Evolutionary conservation across 2,329 filamentous ascomycete genomes (phyloP).

Genomic region (Trichoderma aggressivum): DNA sequence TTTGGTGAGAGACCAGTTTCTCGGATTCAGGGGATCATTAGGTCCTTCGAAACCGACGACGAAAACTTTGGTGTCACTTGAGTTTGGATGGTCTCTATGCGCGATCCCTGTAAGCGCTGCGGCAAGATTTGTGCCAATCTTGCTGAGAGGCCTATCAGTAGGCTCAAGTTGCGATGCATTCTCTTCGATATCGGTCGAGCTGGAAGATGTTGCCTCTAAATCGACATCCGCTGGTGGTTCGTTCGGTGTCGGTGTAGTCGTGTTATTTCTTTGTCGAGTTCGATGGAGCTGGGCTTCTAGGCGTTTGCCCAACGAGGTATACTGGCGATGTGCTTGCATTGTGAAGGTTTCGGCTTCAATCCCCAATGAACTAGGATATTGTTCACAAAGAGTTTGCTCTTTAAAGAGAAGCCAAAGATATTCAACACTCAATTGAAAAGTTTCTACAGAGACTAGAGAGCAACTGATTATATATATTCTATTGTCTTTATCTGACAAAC

Average conservation of each 20-base stretch:
- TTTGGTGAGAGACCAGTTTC: not conserved
- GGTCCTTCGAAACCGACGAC: slow-evolving; percentile 2
- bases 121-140: not conserved
- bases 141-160: not conserved
- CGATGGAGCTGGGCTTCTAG: slow-evolving; percentile 1
- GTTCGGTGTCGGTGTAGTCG: not conserved
- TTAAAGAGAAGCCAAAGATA: not conserved
- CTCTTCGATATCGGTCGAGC: not conserved
- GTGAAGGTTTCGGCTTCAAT: not conserved
- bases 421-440: not conserved
- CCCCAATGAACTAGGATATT: not conserved
- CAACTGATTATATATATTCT: not conserved
- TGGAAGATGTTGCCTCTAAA: not conserved
- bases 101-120: not conserved
- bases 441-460: not conserved
- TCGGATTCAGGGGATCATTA: not conserved
- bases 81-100: not conserved
- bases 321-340: slow-evolving; percentile 3
- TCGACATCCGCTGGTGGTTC: not conserved
- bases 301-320: not conserved
- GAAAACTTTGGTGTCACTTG: not conserved
- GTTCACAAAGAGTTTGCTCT: not conserved
- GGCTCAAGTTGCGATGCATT: not conserved
- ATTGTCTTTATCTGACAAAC: not conserved
- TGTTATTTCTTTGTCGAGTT: not conserved